These are phyloP conservation scores for Xylaria sp. DNA, from an alignment of 2,329 filamentous ascomycete species.

Conservation along the genomic window DNA sequence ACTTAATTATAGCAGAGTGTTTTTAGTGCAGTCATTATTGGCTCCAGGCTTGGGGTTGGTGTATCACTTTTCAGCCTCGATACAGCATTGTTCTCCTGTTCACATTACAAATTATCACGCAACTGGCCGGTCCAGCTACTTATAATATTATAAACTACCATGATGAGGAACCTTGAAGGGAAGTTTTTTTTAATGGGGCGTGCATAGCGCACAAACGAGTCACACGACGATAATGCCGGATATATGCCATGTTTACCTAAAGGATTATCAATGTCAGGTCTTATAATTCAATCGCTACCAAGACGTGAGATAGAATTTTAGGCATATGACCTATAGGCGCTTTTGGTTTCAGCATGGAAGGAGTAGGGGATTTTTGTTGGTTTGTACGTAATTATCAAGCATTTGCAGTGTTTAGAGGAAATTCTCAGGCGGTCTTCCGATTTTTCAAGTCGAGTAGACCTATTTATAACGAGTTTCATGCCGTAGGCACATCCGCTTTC, in stretches of 20 bases:
- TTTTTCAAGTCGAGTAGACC: background rate
- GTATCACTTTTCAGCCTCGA: background rate
- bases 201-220: constrained; percentile 22
- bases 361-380: constrained; percentile 1
- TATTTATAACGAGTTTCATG: background rate
- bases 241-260: constrained; percentile 11
- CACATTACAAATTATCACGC: constrained; percentile 24
- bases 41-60: background rate
- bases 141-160: constrained; percentile 23
- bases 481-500: background rate
- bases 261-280: constrained; percentile 9
- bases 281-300: constrained; percentile 3
- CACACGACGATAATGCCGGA: constrained; percentile 28
- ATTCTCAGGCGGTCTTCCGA: background rate
- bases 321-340: constrained; percentile 17
- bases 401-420: constrained; percentile 18
- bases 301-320: constrained; percentile 11
- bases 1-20: background rate
- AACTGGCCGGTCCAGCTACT: constrained; percentile 35
- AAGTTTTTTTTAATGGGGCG: background rate
- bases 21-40: background rate
- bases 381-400: constrained; percentile 7
- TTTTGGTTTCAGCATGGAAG: constrained; percentile 28
- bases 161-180: constrained; percentile 6
- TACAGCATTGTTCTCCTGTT: constrained; percentile 10